Evolutionary conservation across 257 asterid species (phyloP).

Genomic region (Ocimum tenuiflorum): DNA sequence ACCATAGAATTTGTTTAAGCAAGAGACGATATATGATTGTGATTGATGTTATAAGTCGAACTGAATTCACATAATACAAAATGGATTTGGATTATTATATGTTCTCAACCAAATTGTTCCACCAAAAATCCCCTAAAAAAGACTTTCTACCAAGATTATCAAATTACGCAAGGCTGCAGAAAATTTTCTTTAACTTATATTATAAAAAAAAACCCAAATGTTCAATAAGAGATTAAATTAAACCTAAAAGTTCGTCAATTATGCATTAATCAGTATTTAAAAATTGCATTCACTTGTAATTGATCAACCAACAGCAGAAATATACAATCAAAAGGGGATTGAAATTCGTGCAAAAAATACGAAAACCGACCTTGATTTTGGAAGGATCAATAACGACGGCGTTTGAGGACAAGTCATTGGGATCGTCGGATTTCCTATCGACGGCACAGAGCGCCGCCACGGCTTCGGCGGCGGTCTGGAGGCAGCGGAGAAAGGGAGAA

Average conservation of each 20-base stretch:
- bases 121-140: neutral
- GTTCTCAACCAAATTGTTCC: too few relatives aligned
- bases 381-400: conserved; percentile 62
- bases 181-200: too few relatives aligned
- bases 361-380: conserved; percentile 52
- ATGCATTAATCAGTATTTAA: too few relatives aligned
- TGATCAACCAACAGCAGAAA: neutral
- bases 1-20: neutral
- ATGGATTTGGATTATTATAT: conserved; percentile 2
- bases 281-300: too few relatives aligned
- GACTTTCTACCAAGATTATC: neutral
- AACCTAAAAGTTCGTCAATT: too few relatives aligned
- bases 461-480: conserved; percentile 75
- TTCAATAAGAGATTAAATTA: too few relatives aligned
- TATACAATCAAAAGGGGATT: neutral
- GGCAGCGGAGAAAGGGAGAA: conserved; percentile 83
- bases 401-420: conserved; percentile 38
- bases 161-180: neutral
- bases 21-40: neutral
- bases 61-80: neutral
- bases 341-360: neutral
- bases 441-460: conserved; percentile 56
- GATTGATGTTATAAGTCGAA: neutral
- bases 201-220: too few relatives aligned
- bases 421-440: conserved; percentile 35